Percentiles rank a stretch among this genome's conserved stretches.
phyloP scores from a whole-genome alignment of 23 red algal genomes.

The Cyanidiococcus yangmingshanensis region DNA sequence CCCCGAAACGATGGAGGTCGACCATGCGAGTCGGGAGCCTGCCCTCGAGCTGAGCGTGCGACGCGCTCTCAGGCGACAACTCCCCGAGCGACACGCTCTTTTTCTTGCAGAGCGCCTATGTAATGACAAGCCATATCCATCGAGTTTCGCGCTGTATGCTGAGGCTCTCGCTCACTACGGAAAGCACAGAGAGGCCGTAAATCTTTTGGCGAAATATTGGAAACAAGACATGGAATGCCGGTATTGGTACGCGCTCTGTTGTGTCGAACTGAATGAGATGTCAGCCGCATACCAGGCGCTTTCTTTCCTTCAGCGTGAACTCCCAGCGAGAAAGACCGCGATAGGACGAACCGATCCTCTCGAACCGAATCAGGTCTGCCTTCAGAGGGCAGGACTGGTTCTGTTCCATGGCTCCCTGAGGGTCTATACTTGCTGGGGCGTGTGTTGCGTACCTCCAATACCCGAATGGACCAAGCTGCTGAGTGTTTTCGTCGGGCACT shows the following conservation, averaged over 20 bases:
- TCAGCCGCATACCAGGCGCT: neutral
- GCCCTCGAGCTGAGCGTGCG: neutral
- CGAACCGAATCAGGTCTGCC: neutral
- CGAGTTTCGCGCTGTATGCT: neutral
- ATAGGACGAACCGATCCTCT: too few relatives aligned
- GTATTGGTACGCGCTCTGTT: constrained; percentile 15
- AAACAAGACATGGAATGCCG: neutral
- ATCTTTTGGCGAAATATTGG: neutral
- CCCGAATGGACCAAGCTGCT: neutral
- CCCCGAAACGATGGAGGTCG: neutral
- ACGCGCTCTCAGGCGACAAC: neutral
- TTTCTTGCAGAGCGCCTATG: neutral
- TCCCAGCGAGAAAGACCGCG: neutral
- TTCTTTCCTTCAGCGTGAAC: neutral
- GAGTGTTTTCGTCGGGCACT: constrained; percentile 4
- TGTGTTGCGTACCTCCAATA: neutral
- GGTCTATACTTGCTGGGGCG: constrained; percentile 8
- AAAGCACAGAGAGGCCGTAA: neutral
- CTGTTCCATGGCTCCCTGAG: neutral
- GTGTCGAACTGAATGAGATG: neutral
- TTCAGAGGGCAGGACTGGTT: neutral
- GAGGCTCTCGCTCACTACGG: neutral
- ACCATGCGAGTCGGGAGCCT: neutral
- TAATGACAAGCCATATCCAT: neutral
- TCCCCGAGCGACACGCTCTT: neutral